A percentile compares a stretch with the other conserved stretches of the same genome.
These are phyloP conservation scores for Pyrus betulifolia DNA, from an alignment of 306 rosid genomes.

Conservation along the genomic window DNA sequence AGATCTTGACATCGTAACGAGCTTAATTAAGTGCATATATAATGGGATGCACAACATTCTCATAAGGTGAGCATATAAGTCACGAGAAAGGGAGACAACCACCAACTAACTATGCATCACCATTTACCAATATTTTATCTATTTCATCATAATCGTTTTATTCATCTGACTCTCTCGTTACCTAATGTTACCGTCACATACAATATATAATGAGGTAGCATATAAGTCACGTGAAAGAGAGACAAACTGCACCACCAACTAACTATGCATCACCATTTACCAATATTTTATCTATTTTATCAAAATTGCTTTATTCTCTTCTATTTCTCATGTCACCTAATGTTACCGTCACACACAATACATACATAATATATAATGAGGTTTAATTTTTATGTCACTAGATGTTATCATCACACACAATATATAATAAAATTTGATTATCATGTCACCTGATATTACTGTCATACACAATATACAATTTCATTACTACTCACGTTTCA, in stretches of 20 bases:
- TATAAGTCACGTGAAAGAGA: neutral
- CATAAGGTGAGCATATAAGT: neutral
- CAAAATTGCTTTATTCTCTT: neutral
- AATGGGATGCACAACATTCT: neutral
- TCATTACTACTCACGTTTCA: neutral
- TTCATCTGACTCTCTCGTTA: neutral
- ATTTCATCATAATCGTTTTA: neutral
- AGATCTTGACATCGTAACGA: neutral
- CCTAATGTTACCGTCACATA: neutral
- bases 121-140: neutral
- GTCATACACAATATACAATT: neutral
- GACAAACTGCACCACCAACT: slow-evolving; percentile 1
- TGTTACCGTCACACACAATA: neutral
- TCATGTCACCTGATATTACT: neutral
- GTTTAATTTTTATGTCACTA: neutral
- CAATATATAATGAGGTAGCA: neutral
- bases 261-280: neutral
- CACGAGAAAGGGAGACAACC: neutral
- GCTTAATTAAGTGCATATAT: neutral
- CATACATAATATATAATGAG: neutral
- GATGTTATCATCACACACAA: neutral
- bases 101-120: slow-evolving; percentile 1
- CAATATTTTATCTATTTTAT: neutral
- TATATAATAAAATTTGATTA: too few relatives aligned
- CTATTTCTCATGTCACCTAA: neutral